phyloP scores from a whole-genome alignment of 2,329 filamentous ascomycete genomes.

The Calonectria crousiana region DNA sequence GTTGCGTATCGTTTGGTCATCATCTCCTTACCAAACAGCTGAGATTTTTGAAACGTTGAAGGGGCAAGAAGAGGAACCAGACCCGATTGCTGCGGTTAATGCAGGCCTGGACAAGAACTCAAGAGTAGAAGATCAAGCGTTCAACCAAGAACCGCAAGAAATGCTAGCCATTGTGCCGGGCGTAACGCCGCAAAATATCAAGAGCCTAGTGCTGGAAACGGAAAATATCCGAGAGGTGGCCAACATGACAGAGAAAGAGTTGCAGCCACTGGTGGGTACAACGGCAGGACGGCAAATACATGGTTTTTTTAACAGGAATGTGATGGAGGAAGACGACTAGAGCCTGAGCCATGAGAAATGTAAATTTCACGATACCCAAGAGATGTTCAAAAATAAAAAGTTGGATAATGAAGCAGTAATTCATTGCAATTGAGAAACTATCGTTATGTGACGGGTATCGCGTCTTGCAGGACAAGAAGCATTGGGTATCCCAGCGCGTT shows the following conservation, averaged over 20 bases:
- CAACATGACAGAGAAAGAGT: conserved; percentile 82
- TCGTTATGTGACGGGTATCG: conserved; percentile 13
- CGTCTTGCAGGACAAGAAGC: conserved; percentile 22
- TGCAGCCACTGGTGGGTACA: conserved; percentile 81
- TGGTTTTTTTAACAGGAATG: conserved; percentile 81
- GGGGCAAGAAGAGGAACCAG: conserved; percentile 88
- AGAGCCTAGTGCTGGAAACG: conserved; percentile 77
- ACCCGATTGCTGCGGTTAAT: conserved; percentile 87
- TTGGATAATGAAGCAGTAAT: conserved; percentile 3
- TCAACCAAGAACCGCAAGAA: conserved; percentile 89
- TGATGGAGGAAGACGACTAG: conserved; percentile 64
- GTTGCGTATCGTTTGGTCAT: conserved; percentile 93
- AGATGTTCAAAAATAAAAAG: background rate
- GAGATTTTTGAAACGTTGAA: conserved; percentile 97
- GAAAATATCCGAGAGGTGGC: conserved; percentile 85
- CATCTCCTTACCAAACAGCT: conserved; percentile 92
- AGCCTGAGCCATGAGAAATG: background rate
- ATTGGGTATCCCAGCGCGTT: conserved; percentile 46
- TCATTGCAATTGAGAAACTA: conserved; percentile 9
- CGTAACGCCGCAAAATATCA: conserved; percentile 82
- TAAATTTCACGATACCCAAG: conserved; percentile 26
- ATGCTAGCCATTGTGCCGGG: conserved; percentile 90
- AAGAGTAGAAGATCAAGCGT: conserved; percentile 75
- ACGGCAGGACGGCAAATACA: conserved; percentile 82
- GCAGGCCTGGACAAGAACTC: conserved; percentile 75